Evolutionary conservation across 768 basidiomycete genomes (phyloP).

Genomic region (Royoungia palumana): DNA sequence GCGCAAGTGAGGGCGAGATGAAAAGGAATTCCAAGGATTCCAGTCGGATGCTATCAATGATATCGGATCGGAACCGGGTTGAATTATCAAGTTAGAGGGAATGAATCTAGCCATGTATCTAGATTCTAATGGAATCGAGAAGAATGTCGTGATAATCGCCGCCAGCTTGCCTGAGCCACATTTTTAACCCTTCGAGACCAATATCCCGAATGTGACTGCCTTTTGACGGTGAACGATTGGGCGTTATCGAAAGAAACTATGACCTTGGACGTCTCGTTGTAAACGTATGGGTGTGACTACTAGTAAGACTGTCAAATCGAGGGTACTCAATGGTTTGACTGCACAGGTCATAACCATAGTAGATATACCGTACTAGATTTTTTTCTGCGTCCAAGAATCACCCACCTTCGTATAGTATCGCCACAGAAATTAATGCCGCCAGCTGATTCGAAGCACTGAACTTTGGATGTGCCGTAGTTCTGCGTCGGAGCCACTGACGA

Average conservation of each 20-base stretch:
- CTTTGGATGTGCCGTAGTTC: slow-evolving; percentile 45
- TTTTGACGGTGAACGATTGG: slow-evolving; percentile 55
- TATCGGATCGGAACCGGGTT: no score
- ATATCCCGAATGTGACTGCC: slow-evolving; percentile 53
- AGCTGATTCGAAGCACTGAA: slow-evolving; percentile 42
- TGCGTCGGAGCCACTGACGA: slow-evolving; percentile 31
- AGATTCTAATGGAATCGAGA: slow-evolving; percentile 51
- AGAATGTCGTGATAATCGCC: slow-evolving; percentile 62
- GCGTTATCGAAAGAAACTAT: slow-evolving; percentile 67
- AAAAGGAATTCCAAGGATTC: no score
- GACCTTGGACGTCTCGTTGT: slow-evolving; percentile 51
- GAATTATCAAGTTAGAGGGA: not conserved
- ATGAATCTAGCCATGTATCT: slow-evolving; percentile 8
- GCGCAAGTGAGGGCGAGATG: no score
- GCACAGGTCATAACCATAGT: slow-evolving; percentile 59
- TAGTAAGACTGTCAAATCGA: no score
- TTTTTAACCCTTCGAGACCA: slow-evolving; percentile 61
- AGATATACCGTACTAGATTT: slow-evolving; percentile 42
- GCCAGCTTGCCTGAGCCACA: slow-evolving; percentile 74
- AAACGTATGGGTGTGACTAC: slow-evolving; percentile 69
- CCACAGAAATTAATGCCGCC: slow-evolving; percentile 57
- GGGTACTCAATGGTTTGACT: slow-evolving; percentile 61
- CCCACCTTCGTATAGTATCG: slow-evolving; percentile 46
- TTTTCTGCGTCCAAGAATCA: slow-evolving; percentile 42
- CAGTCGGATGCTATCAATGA: no score